Base-by-base conservation (phyloP, 2,329 filamentous ascomycete species). In the Hypoxylon sp. region DNA sequence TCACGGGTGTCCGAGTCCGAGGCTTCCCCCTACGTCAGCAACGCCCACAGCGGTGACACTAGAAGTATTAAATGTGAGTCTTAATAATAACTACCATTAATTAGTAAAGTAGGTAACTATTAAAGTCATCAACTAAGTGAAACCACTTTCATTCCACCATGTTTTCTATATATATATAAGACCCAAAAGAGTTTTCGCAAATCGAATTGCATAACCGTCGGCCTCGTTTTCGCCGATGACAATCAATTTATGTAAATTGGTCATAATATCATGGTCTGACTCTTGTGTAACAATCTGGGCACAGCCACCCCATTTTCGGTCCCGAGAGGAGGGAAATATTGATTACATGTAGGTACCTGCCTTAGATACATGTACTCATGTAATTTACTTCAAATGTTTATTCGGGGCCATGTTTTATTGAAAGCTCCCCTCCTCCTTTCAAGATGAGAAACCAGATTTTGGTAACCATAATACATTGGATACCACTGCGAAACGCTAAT, bases 1-100 rank as follows among this genome's bases (percentile, higher is more conserved):
- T 26, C 44, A 48, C 50, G 31, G 55, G 51, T 64, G 65, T 67
- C 65, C 65, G 65, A 67, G 55, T 53, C 59, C 59, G 60, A 63
- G 39, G 37, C 29, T 37, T 31, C 9, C 47, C 17, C 9, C 26
- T 37, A 53, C 31, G 50, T 53, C 31, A 37, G 26, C 17, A 53
- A n/a, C n/a, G 6, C 17, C 8, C 29, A 17, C 13, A 48, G 29
- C 37, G 37, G 37, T 42, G 5, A n/a, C 37, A 39, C 13, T n/a
- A 14, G 37, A n/a, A n/a, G 6, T 6, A 13, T 39, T n/a, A 6
- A 14, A 39, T n/a, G 37, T n/a, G 5, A 39, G 4, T 39, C 14
- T 14, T 39, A 39, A 17, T n/a, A 1, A 5, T 6, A 39, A 17
- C 37, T 14, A 42, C 37, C 37, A n/a, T 42, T n/a, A 42, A 17